phyloP scores from a whole-genome alignment of 75 land plant species.

The Adiantum capillusveneris region DNA sequence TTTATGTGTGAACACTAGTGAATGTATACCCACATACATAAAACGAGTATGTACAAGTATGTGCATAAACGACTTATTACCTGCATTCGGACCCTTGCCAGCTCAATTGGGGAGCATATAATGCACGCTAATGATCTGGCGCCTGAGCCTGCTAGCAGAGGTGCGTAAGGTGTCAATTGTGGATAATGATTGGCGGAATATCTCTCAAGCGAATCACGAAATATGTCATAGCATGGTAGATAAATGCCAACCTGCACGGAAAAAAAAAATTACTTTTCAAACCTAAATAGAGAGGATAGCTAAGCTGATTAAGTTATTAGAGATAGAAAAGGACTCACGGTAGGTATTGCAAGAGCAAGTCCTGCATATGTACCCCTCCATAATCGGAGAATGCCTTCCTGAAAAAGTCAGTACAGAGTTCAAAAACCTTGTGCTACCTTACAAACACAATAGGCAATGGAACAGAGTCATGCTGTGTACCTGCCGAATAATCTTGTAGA shows the following conservation, averaged over 20 bases:
- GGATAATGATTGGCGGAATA: slow-evolving; percentile 41
- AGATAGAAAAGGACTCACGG: slow-evolving; percentile 43
- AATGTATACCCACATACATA: too few relatives aligned
- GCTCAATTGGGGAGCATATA: slow-evolving; percentile 86
- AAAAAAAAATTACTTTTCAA: not conserved
- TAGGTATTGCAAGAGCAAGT: slow-evolving; percentile 83
- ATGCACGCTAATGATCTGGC: slow-evolving; percentile 89
- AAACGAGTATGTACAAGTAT: too few relatives aligned
- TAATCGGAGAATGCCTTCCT: slow-evolving; percentile 88
- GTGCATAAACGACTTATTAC: slow-evolving; percentile 21
- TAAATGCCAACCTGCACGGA: slow-evolving; percentile 86
- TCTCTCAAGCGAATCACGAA: slow-evolving; percentile 60
- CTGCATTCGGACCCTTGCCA: slow-evolving; percentile 98
- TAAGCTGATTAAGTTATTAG: too few relatives aligned
- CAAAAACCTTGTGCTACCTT: not conserved
- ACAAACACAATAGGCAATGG: not conserved
- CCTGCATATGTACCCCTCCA: slow-evolving; percentile 98
- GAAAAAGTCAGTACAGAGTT: slow-evolving; percentile 9
- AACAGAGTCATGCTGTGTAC: slow-evolving; percentile 18
- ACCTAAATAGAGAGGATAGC: too few relatives aligned
- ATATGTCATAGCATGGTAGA: slow-evolving; percentile 91
- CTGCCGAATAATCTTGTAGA: slow-evolving; percentile 81
- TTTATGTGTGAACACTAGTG: too few relatives aligned
- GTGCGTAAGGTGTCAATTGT: slow-evolving; percentile 58
- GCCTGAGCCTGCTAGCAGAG: slow-evolving; percentile 77